Percentiles rank a stretch among this genome's conserved stretches.
These are phyloP conservation scores for Naganishia albida DNA, from an alignment of 1,284 basidiomycete species.

Conservation along the genomic window DNA sequence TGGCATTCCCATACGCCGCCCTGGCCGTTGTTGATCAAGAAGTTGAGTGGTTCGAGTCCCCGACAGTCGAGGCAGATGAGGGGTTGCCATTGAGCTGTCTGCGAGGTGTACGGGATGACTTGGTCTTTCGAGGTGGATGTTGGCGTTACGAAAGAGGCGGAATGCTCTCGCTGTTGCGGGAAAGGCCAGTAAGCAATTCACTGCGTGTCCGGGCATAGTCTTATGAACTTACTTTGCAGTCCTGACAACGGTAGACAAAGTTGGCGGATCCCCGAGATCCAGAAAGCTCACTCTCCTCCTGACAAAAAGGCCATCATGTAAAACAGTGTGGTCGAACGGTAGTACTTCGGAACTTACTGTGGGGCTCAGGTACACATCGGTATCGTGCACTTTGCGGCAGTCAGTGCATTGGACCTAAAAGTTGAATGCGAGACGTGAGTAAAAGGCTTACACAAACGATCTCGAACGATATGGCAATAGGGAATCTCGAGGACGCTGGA, in stretches of 20 bases:
- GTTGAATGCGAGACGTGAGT: too few relatives aligned
- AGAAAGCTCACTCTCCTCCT: constrained; percentile 51
- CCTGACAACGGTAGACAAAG: constrained; percentile 52
- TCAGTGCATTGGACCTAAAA: constrained; percentile 48
- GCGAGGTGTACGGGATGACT: constrained; percentile 43
- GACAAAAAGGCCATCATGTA: background rate
- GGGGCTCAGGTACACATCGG: constrained; percentile 50
- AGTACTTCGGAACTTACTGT: constrained; percentile 35
- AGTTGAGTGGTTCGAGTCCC: constrained; percentile 51
- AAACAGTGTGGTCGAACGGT: background rate
- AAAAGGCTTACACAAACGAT: background rate
- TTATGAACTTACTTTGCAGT: constrained; percentile 49
- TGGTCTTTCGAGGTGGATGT: constrained; percentile 41
- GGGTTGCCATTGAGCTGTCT: constrained; percentile 38
- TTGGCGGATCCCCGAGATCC: constrained; percentile 51
- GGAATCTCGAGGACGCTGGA: background rate
- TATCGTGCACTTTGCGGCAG: constrained; percentile 51
- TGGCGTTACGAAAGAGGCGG: constrained; percentile 49
- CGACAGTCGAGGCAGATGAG: constrained; percentile 53
- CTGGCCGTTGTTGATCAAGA: constrained; percentile 43
- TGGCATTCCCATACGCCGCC: constrained; percentile 32
- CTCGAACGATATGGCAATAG: too few relatives aligned
- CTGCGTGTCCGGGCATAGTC: too few relatives aligned
- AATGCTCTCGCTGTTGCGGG: constrained; percentile 49
- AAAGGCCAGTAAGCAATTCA: background rate